Conservation (phyloP, 495 filamentous ascomycete genomes). For the Tuber indicum region DNA sequence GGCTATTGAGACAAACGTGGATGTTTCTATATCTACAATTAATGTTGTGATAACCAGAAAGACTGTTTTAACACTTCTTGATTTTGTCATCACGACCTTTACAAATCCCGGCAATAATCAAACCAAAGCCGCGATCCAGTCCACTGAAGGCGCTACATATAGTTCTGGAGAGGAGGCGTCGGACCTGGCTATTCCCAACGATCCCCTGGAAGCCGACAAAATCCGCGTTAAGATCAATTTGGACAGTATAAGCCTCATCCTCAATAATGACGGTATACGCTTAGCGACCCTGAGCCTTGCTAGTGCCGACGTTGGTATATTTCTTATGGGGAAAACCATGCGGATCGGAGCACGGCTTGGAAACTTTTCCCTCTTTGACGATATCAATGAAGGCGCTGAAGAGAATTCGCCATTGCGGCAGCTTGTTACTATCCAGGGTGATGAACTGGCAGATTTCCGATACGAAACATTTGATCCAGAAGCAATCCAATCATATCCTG, state of each 20-base stretch:
- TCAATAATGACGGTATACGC: slow-evolving; percentile 97
- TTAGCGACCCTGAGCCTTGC: slow-evolving; percentile 87
- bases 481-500: slow-evolving; percentile 64
- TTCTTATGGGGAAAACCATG: slow-evolving; percentile 77
- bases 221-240: slow-evolving; percentile 83
- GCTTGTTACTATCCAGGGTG: slow-evolving; percentile 85
- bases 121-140: slow-evolving; percentile 34
- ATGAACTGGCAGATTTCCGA: slow-evolving; percentile 94
- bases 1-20: slow-evolving; percentile 84
- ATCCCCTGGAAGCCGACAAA: slow-evolving; percentile 48
- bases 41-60: slow-evolving; percentile 89
- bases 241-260: slow-evolving; percentile 83
- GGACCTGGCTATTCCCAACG: slow-evolving; percentile 33
- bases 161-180: slow-evolving; percentile 44
- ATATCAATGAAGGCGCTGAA: slow-evolving; percentile 84
- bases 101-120: slow-evolving; percentile 58
- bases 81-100: slow-evolving; percentile 93
- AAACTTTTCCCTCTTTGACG: slow-evolving; percentile 79
- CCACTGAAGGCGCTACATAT: slow-evolving; percentile 43
- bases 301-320: slow-evolving; percentile 83
- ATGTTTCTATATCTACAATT: slow-evolving; percentile 88
- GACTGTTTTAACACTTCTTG: slow-evolving; percentile 87
- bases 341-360: slow-evolving; percentile 78
- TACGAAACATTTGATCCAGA: slow-evolving; percentile 90
- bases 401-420: slow-evolving; percentile 74